phyloP scores from a whole-genome alignment of 805 yeast species.

The Sungouiella blattae region DNA sequence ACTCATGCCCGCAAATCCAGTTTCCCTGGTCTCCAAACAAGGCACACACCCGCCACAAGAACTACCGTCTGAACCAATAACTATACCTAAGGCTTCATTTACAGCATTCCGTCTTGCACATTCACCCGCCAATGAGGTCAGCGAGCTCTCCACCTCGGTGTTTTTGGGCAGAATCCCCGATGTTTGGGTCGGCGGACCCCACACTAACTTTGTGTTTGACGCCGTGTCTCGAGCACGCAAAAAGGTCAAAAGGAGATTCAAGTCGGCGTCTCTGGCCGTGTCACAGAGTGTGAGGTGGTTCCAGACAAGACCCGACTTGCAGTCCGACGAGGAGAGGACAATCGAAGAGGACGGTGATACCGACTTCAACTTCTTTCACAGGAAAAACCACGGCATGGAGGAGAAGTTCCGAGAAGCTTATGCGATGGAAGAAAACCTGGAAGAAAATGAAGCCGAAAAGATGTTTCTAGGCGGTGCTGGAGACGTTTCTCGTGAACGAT shows the following conservation, averaged over 20 bases:
- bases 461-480: too few relatives aligned
- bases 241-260: neutral
- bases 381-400: neutral
- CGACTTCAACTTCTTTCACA: neutral
- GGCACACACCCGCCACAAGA: too few relatives aligned
- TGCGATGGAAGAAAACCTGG: neutral
- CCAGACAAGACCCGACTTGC: neutral
- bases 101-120: slow-evolving; percentile 59
- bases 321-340: slow-evolving; percentile 20
- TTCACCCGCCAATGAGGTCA: slow-evolving; percentile 46
- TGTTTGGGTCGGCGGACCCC: slow-evolving; percentile 39
- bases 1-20: too few relatives aligned
- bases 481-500: too few relatives aligned
- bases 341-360: slow-evolving; percentile 19
- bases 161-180: slow-evolving; percentile 59
- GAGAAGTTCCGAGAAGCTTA: neutral
- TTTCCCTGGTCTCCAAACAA: too few relatives aligned
- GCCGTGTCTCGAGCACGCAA: neutral
- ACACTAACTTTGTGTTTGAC: neutral
- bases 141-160: slow-evolving; percentile 44
- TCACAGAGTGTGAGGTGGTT: neutral
- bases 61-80: neutral
- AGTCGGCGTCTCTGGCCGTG: neutral
- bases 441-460: too few relatives aligned
- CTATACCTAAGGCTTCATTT: slow-evolving; percentile 51